Evolutionary conservation across 2,329 filamentous ascomycete species (phyloP), one percentile per base, ranked within the genome.

Genomic region (Colletotrichum theobromicola): DNA sequence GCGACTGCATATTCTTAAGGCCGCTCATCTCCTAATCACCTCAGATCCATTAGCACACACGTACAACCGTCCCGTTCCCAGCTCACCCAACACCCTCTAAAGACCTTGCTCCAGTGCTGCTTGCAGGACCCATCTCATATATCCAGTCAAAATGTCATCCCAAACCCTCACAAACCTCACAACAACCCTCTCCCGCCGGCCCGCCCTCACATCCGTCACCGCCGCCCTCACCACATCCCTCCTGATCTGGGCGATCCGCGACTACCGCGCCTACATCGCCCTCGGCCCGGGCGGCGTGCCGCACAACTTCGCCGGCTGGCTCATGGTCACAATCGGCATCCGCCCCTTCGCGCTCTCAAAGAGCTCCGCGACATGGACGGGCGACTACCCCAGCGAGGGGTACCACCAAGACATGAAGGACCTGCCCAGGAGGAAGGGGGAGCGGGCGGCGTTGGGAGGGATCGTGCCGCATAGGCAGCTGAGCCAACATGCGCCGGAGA

Each of bases 281-380:
- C 82, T 88, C 35, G 87, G 87, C 16, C 82, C 81, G 5, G 86
- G 87, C 71, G 87, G 87, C 18, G 71, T 87, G 0, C 86, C 87
- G 1, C 80, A 86, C 77, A 86, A 87, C 70, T 32, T 83, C 32
- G 35, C 80, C 24, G 87, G 87, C 35, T 88, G 84, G 84, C 78
- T 85, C 1, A 24, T 83, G 30, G 67, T 75, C 24, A 69, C 72
- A 6, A 21, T 76, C 21, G 58, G 30, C 32, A 65, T 76, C 42
- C 72, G 75, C 6, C 75, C 75, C 7, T 75, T 76, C 7, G 67
- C 72, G 4, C 67, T 75, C 37, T 68, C 62, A 2, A 57, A 68
- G 37, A 18, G 32, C 16, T 63, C 46, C 3, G 75, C 72, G 3
- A 71, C 63, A 8, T 68, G 26, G 24, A 72, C 67, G 2, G 67